A percentile compares a stretch with the other conserved stretches of the same genome.
These are phyloP conservation scores for Plasmodium yoelii DNA, from an alignment of 169 alveolate species.

Conservation along the genomic window DNA sequence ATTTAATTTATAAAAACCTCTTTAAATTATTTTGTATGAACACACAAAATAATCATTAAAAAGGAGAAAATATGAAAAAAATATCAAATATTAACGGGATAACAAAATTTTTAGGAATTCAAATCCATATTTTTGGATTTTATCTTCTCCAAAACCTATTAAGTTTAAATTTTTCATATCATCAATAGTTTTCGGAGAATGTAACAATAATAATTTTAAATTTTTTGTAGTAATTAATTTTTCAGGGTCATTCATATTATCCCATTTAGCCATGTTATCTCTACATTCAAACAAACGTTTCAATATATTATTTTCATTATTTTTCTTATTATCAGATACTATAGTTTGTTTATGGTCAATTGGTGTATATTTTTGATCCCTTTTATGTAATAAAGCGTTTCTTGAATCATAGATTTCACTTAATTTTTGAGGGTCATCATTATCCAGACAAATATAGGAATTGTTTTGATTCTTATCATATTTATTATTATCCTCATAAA, in stretches of 20 bases:
- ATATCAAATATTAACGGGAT: slow-evolving; percentile 8
- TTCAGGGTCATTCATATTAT: slow-evolving; percentile 68
- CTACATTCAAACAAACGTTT: slow-evolving; percentile 29
- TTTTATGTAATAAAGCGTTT: slow-evolving; percentile 1
- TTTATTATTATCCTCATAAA: slow-evolving; percentile 6
- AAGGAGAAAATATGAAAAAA: not conserved
- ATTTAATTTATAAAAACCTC: no score
- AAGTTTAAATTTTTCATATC: slow-evolving; percentile 44
- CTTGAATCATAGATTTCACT: no score
- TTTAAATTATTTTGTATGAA: not conserved
- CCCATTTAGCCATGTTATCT: slow-evolving; percentile 36
- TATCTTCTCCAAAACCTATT: slow-evolving; percentile 65
- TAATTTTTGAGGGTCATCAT: not conserved
- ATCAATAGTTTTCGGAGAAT: slow-evolving; percentile 48
- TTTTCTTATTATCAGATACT: not conserved
- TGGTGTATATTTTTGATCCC: not conserved
- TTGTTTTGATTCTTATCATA: not conserved
- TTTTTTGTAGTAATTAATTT: slow-evolving; percentile 71
- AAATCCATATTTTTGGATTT: slow-evolving; percentile 65
- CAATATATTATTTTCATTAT: slow-evolving; percentile 24
- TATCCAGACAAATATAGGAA: not conserved
- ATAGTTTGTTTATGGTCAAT: not conserved
- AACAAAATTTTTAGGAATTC: slow-evolving; percentile 39
- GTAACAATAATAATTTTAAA: slow-evolving; percentile 48
- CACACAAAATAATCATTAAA: not conserved